These are phyloP conservation scores for Carex pumila DNA, from an alignment of 176 grass and related monocot genomes.

Conservation along the genomic window DNA sequence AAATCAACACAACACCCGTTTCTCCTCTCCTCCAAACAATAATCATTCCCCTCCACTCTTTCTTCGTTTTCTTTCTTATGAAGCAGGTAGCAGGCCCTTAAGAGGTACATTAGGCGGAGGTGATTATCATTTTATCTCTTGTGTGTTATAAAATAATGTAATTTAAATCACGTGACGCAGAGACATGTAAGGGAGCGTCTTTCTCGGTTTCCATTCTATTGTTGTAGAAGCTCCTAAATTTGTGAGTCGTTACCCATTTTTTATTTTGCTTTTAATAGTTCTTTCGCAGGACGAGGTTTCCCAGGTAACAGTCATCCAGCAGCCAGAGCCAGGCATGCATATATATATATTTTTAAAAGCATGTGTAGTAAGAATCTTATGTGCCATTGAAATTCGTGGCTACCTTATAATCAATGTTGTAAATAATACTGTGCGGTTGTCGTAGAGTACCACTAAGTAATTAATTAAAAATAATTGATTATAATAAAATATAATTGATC, in stretches of 20 bases:
- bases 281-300: conserved; percentile 7
- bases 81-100: too few relatives aligned
- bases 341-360: background rate
- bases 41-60: too few relatives aligned
- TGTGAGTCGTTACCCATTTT: background rate
- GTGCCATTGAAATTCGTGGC: too few relatives aligned
- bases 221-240: conserved; percentile 4
- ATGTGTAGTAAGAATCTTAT: background rate
- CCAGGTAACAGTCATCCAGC: background rate
- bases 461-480: too few relatives aligned
- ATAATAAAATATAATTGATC: too few relatives aligned
- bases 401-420: background rate
- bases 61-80: too few relatives aligned
- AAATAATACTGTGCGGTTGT: too few relatives aligned
- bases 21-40: too few relatives aligned
- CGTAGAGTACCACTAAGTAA: too few relatives aligned
- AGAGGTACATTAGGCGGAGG: background rate
- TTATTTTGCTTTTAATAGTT: background rate
- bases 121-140: background rate
- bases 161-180: background rate
- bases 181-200: background rate
- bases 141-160: background rate
- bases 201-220: background rate
- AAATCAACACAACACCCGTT: too few relatives aligned
- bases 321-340: background rate